Evolutionary conservation across 2,329 filamentous ascomycete species (phyloP).

Genomic region (Sporothrix phasma): DNA sequence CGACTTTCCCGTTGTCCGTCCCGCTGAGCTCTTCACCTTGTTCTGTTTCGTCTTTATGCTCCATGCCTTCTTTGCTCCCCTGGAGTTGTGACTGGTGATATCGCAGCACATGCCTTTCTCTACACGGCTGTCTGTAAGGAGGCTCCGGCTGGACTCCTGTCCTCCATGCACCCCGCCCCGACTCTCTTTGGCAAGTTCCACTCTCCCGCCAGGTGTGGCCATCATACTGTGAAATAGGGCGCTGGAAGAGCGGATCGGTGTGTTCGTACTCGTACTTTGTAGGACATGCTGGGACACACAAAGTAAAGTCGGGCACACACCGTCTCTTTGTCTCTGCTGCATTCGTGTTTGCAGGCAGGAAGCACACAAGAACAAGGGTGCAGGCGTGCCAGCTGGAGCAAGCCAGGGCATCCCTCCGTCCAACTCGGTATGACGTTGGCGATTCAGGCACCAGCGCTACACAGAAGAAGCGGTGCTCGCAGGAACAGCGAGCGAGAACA

Average conservation of each 20-base stretch:
- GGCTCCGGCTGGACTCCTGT: not conserved
- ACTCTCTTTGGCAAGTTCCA: not conserved
- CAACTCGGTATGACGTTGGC: not conserved
- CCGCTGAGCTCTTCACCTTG: too few species aligned
- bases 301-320: too few species aligned
- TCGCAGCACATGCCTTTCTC: not conserved
- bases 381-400: not conserved
- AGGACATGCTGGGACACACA: too few species aligned
- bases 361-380: not conserved
- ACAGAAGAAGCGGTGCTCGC: not conserved
- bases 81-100: not conserved
- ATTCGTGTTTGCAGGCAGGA: not conserved
- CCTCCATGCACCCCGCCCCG: not conserved
- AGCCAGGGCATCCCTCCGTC: not conserved
- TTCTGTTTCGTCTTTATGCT: not conserved
- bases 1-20: too few species aligned
- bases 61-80: not conserved
- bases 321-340: not conserved
- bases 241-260: too few species aligned
- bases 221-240: too few species aligned
- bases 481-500: not conserved
- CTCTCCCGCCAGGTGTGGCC: too few species aligned
- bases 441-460: slow-evolving; percentile 5
- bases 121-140: not conserved
- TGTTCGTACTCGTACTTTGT: too few species aligned